A percentile compares a stretch with the other conserved stretches of the same genome.
These are phyloP conservation scores for Colletotrichum higginsianum DNA, from an alignment of 2,329 filamentous ascomycete genomes.

Conservation along the genomic window DNA sequence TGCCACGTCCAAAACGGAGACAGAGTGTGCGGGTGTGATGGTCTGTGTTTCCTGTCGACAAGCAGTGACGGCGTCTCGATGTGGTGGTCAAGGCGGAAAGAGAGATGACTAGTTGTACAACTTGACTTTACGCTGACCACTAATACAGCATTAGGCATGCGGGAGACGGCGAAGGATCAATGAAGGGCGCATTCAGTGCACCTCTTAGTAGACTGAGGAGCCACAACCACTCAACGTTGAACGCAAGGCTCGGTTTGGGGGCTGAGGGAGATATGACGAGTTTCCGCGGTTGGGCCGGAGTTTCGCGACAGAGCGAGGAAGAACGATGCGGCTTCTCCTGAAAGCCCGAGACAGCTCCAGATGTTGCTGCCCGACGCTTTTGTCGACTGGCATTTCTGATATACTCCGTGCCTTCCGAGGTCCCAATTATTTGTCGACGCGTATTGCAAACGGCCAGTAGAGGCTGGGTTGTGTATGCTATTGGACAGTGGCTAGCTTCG, in stretches of 20 bases:
- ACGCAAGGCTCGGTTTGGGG: background rate
- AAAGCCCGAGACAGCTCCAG: conserved; percentile 2
- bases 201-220: background rate
- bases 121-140: conserved; percentile 22
- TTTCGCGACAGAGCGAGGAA: conserved; percentile 1
- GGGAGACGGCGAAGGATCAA: background rate
- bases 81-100: conserved; percentile 26
- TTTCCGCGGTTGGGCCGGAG: background rate
- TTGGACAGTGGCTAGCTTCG: conserved; percentile 7
- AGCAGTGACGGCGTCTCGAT: conserved; percentile 4
- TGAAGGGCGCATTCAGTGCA: background rate
- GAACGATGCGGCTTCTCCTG: too few relatives aligned
- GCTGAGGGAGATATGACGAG: conserved; percentile 8
- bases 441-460: background rate
- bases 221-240: conserved; percentile 10
- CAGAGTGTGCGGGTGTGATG: background rate
- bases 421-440: background rate
- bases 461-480: background rate
- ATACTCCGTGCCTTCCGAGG: background rate
- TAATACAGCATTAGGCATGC: background rate
- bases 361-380: conserved; percentile 8
- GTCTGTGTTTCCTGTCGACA: conserved; percentile 1
- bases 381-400: background rate
- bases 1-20: background rate
- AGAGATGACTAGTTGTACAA: background rate